Base-by-base conservation (phyloP, 2,329 filamentous ascomycete species). In the Sporothrix protearum region DNA sequence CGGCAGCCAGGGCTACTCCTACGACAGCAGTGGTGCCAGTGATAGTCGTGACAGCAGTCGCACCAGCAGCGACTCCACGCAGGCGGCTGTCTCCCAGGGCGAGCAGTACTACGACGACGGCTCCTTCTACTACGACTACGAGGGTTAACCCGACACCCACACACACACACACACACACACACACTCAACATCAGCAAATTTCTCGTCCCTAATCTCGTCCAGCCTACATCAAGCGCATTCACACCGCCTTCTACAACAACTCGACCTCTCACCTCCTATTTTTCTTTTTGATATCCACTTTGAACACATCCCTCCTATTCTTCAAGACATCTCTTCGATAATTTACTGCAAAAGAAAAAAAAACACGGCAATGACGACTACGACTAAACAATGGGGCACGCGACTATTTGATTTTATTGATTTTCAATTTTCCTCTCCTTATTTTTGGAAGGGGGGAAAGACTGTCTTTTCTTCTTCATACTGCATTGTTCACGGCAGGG, bases 121-220 rank as follows among this genome's bases (percentile, higher is more conserved):
- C 12, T 67, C 74, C 5, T 74, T 67, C 49, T 75, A 72, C 61
- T 73, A 75, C 68, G 73, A 72, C 69, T 75, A 74, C 39, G 69
- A 73, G 42, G 45, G 19, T 36, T 67, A 67, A 47, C 16, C 42
- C 14, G 42, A 7, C 25, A 22, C 49, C 3, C 33, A 25, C 57
- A 57, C 47, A 4, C 47, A 33, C 2, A 8, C 30, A 2, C 14
- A 22, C 49, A 8, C 33, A 25, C 57, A 57, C 47, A 3, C 33
- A 33, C 2, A 8, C 30, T 12, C n/a, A 25, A 36, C 53, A 30
- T 49, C 68, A 61, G 33, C 36, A 64, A 9, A 19, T 47, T 3
- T 10, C 49, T 64, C 30, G 39, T 57, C 12, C 7, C 19, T 12
- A n/a, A 30, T 64, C 25, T 19, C 39, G 2, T 51, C 9, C 36